Conservation (phyloP, 495 filamentous ascomycete species). For the Rostrohypoxylon terebratum region DNA sequence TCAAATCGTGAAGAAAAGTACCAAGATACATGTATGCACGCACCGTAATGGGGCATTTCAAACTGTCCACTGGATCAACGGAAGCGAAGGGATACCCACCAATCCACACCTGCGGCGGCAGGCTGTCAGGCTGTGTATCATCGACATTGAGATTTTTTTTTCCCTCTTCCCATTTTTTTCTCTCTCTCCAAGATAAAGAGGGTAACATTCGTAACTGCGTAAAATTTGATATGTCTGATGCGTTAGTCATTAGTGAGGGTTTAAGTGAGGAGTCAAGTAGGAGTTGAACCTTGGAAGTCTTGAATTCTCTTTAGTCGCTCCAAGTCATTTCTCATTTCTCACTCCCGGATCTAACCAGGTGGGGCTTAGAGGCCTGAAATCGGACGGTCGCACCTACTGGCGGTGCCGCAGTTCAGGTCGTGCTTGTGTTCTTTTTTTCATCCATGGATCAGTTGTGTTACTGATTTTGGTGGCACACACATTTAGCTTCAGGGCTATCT, state of each 20-base stretch:
- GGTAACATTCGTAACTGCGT: slow-evolving; percentile 27
- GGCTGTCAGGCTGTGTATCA: slow-evolving; percentile 15
- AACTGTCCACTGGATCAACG: background rate
- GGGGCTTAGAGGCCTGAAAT: slow-evolving; percentile 39
- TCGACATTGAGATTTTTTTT: background rate
- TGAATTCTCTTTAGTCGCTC: background rate
- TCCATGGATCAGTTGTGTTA: background rate
- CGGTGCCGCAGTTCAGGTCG: background rate
- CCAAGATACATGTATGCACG: slow-evolving; percentile 18
- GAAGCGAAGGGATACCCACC: slow-evolving; percentile 36
- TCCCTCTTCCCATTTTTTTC: slow-evolving; percentile 9
- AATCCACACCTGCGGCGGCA: slow-evolving; percentile 4
- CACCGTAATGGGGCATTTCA: slow-evolving; percentile 5
- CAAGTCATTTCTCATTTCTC: slow-evolving; percentile 6
- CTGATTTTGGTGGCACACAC: background rate
- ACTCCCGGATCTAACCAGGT: slow-evolving; percentile 29
- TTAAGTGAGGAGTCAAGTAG: slow-evolving; percentile 3
- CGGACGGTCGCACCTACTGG: slow-evolving; percentile 34
- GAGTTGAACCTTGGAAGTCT: background rate
- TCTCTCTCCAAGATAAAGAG: background rate
- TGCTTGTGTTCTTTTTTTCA: background rate
- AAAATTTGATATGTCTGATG: slow-evolving; percentile 9
- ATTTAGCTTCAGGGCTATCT: background rate
- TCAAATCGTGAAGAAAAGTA: slow-evolving; percentile 21
- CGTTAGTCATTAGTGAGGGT: background rate